Base-by-base conservation (phyloP, 1,284 basidiomycete species). In the Hymenochaete sp. region DNA sequence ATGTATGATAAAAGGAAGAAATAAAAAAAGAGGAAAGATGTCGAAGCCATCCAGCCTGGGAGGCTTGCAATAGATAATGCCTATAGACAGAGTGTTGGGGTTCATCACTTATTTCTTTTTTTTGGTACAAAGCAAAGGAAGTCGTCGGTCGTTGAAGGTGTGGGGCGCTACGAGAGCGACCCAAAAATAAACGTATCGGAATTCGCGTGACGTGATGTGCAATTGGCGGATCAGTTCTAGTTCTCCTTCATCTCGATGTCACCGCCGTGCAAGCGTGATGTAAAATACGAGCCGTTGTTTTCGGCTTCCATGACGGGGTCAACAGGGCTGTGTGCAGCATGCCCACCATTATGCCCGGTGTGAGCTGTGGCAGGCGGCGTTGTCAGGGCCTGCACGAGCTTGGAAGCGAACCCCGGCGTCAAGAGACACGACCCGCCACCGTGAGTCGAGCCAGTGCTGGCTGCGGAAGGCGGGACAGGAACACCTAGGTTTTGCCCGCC, bases 291-390 rank as follows among this genome's bases (percentile, higher is more conserved):
- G n/a, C n/a, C n/a, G n/a, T n/a, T n/a, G n/a, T n/a, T n/a, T n/a
- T n/a, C n/a, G n/a, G n/a, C n/a, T n/a, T n/a, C n/a, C n/a, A 35
- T 35, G 14, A 19, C 45, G 21, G 55, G 55, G 33, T 52, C 54
- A 14, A 52, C 38, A 11, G 47, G 47, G 26, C 45, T 47, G 43
- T 22, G 51, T 27, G 27, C 45, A 16, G 41, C 44, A 37, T 3
- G 47, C n/a, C n/a, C n/a, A n/a, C n/a, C n/a, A n/a, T n/a, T n/a
- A 43, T 7, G 54, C 33, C 31, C 51, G 31, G 18, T 41, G 44
- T 21, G 51, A 52, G 31, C 35, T 45, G 42, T 41, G 10, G 26
- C 38, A 4, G 47, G 42, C 14, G 47, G 43, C 6, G 47, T 49
- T n/a, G 44, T 32, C 28, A 49, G 37, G 13, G 47, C 47, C 2